These are phyloP conservation scores for Ajuga chamaepitys DNA, from an alignment of 257 asterid species.

Conservation along the genomic window DNA sequence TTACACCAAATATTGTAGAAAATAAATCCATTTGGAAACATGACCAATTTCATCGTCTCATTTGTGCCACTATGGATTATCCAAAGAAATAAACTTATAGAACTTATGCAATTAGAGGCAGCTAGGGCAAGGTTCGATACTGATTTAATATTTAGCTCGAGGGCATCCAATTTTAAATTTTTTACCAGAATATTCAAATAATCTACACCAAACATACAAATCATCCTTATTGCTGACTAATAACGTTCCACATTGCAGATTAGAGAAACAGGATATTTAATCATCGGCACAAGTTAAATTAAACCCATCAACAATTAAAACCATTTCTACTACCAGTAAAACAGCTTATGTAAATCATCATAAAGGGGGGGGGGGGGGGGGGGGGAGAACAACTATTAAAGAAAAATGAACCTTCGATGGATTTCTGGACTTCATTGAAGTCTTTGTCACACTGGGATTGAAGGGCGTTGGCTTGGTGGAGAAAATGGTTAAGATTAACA, in stretches of 20 bases:
- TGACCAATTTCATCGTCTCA: not conserved
- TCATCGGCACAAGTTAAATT: not conserved
- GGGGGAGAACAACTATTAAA: not conserved
- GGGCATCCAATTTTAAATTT: not conserved
- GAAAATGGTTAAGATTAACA: conserved; percentile 34
- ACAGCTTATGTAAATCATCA: not conserved
- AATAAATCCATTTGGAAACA: not conserved
- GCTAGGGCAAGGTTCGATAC: not conserved
- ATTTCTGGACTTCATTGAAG: conserved; percentile 24
- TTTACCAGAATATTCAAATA: not conserved
- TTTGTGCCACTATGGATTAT: not conserved
- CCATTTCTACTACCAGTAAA: not conserved
- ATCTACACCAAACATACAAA: not conserved
- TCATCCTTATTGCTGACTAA: not conserved
- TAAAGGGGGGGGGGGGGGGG: not conserved
- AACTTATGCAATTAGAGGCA: not conserved
- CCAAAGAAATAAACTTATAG: not conserved
- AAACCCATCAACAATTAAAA: not conserved
- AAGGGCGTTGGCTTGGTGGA: conserved; percentile 38
- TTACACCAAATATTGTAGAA: not conserved
- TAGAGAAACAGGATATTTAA: not conserved
- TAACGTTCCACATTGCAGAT: not conserved
- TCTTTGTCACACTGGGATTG: conserved; percentile 45
- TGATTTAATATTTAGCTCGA: not conserved
- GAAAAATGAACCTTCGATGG: conserved; percentile 50